Base-by-base conservation (phyloP, 2,329 filamentous ascomycete species). In the Trichoderma lentiforme region DNA sequence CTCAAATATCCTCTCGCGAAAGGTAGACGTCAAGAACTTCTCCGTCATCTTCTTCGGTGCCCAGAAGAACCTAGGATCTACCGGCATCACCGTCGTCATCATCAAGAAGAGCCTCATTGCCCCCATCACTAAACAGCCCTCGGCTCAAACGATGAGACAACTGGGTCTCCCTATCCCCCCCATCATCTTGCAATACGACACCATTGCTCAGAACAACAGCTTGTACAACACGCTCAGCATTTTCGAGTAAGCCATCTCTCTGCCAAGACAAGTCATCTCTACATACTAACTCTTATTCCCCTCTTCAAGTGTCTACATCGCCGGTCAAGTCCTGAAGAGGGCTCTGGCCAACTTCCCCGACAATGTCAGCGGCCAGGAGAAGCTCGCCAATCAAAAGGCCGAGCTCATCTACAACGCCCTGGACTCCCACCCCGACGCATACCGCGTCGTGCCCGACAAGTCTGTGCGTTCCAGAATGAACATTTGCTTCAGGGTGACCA, bases 181-280 rank as follows among this genome's bases (percentile, higher is more conserved):
- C 3, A 88, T 93, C 21, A 88, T 98, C 57, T 84, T 98, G 62
- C 89, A 93, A 74, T 98, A 95, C 79, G 91, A 94, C 74, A 94
- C 89, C 0, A 92, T 96, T 75, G 91, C 93, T 53, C 97, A 97
- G 86, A 97, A 97, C 84, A 96, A 97, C 84, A 96, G 92, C 76
- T 87, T 98, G 32, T 98, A 98, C 85, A 98, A 98, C 83, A 98
- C 95, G 0, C 85, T 98, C 12, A 95, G 93, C 78, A 97, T 98
- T 78, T 97, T 98, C 78, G 95, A 89, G 88, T 90, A 81, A 78
- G 87, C 82, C 4, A 39, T 75, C 76, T 47, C 43, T 47, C n/a
- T 21, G n/a, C 1, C n/a, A 47, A 47, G 8, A n/a, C 43, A 47
- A n/a, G 18, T 11, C 4, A 47, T 47, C 18, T 47, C 3, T 58